Base-by-base conservation (phyloP, 2,329 filamentous ascomycete species). In the Colletotrichum paranaense region DNA sequence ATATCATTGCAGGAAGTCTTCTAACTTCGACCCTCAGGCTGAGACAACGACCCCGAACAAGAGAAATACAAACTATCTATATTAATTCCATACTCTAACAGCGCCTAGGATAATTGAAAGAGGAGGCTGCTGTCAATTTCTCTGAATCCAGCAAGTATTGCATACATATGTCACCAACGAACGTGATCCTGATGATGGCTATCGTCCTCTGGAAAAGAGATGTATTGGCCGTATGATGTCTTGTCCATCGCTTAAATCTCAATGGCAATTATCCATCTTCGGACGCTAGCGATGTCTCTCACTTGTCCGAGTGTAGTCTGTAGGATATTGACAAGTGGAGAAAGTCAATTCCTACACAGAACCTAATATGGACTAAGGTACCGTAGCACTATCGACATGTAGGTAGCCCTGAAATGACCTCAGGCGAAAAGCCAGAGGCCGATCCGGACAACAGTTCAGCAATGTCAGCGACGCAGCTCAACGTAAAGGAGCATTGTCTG, bases 401-500 rank as follows among this genome's bases (percentile, higher is more conserved):
- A 58, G 56, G 28, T 7, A 11, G 32, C 56, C 56, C 56, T 35
- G 56, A n/a, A 1, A 32, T 59, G 30, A 59, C 56, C 6, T 59
- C 9, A 19, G 56, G 56, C 9, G 81, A 83, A 83, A 82, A 80
- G 73, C 82, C 83, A 0, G 83, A 84, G 67, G 80, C 81, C 7
- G 76, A 82, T 19, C 81, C 81, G 0, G 78, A 81, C 35, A 76
- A 67, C 8, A 81, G 75, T 11, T 84, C 84, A 2, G 75, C 78
- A 1, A 76, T 80, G 0, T 78, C 84, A 0, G 83, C 81, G 0
- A 86, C 82, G 75, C 80, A 85, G 67, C 80, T 81, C 1, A 86
- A 83, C 73, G 82, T 86, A 46, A 78, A 86, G 24, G 79, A 77
- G 0, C 84, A 83, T 1, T 84, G 84, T 0, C 68, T 86, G 2